A percentile compares a stretch with the other conserved stretches of the same genome.
Conservation (phyloP, 2,329 filamentous ascomycete species). For the Penicillium sp. region DNA sequence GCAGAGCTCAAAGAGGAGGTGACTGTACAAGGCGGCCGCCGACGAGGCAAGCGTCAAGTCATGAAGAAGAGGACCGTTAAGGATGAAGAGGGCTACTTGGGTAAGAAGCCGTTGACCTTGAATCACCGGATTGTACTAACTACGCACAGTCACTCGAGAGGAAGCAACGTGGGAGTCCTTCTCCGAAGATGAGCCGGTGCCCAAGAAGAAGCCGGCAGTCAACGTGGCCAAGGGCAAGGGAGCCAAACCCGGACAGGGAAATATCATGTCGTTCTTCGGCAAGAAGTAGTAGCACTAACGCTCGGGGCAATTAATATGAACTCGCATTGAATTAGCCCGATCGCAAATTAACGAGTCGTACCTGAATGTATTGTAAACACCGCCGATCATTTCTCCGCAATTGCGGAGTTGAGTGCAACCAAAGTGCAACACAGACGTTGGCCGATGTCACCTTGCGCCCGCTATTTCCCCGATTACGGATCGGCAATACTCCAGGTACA, state of each 20-base stretch:
- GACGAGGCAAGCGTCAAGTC: constrained; percentile 73
- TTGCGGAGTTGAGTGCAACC: constrained; percentile 19
- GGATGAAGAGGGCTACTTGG: constrained; percentile 86
- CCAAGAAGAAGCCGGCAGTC: constrained; percentile 49
- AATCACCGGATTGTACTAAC: constrained; percentile 8
- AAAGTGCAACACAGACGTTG: neutral
- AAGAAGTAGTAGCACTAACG: constrained; percentile 60
- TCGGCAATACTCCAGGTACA: neutral
- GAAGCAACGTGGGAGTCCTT: constrained; percentile 88
- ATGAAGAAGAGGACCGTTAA: constrained; percentile 85
- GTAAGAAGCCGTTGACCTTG: constrained; percentile 50
- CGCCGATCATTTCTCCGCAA: constrained; percentile 24
- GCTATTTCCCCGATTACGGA: constrained; percentile 8
- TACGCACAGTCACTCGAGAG: constrained; percentile 72
- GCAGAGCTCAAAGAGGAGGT: constrained; percentile 51
- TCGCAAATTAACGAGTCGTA: neutral
- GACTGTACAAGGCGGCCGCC: constrained; percentile 60
- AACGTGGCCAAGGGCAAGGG: constrained; percentile 53
- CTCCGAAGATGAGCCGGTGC: constrained; percentile 75
- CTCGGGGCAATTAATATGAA: neutral
- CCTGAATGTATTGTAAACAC: constrained; percentile 5
- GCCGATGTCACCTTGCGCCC: constrained; percentile 21
- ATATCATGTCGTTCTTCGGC: constrained; percentile 87
- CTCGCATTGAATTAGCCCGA: neutral
- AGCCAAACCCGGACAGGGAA: constrained; percentile 64